Evolutionary conservation across 2,329 filamentous ascomycete genomes (phyloP).

Genomic region (Fusarium sterilihyphosum): DNA sequence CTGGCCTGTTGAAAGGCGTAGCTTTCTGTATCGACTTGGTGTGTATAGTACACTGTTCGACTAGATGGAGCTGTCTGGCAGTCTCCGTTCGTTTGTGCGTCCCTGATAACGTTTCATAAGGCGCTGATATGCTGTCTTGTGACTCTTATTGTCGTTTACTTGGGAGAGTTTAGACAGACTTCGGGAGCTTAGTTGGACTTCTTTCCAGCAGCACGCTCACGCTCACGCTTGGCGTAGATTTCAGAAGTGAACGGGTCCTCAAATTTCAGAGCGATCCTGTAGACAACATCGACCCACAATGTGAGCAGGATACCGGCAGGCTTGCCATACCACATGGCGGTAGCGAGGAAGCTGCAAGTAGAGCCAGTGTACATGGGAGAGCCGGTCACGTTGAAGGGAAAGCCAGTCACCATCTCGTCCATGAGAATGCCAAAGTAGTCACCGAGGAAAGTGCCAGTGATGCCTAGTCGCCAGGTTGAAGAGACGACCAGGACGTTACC

Average conservation of each 20-base stretch:
- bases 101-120: neutral
- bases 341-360: conserved; percentile 90
- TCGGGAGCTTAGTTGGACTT: conserved; percentile 57
- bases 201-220: conserved; percentile 63
- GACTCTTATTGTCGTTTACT: conserved; percentile 11
- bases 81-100: neutral
- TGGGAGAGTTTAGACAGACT: conserved; percentile 3
- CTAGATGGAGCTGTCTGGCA: conserved; percentile 1
- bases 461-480: conserved; percentile 90
- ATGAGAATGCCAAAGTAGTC: conserved; percentile 99
- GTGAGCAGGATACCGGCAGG: conserved; percentile 86
- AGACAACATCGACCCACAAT: conserved; percentile 77
- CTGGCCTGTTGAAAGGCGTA: conserved; percentile 44
- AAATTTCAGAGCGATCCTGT: conserved; percentile 81
- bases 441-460: conserved; percentile 95
- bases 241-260: conserved; percentile 95
- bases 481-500: conserved; percentile 89
- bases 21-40: conserved; percentile 34
- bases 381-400: conserved; percentile 91
- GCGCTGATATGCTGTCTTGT: neutral
- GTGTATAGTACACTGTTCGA: conserved; percentile 25
- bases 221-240: conserved; percentile 90
- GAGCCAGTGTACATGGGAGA: conserved; percentile 98
- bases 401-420: conserved; percentile 92
- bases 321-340: conserved; percentile 84